Conservation (phyloP, 2,329 filamentous ascomycete species). For the Beauveria brongniartii region DNA sequence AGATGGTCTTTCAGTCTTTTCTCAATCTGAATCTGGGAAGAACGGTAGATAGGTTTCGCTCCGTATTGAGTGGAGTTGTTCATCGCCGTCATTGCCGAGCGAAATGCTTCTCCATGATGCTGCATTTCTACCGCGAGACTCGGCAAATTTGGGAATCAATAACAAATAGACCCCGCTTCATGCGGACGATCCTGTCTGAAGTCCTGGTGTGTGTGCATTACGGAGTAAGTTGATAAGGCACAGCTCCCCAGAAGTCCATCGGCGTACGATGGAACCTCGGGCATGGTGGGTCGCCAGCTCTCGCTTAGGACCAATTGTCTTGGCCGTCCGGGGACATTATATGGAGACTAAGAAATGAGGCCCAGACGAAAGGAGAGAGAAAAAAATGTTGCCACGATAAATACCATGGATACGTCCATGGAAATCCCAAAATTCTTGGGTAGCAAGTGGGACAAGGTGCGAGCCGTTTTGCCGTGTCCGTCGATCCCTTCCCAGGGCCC, state of each 20-base stretch:
- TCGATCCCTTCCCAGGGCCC: background rate
- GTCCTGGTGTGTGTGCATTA: background rate
- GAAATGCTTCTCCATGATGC: background rate
- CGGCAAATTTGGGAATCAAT: background rate
- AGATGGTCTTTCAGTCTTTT: background rate
- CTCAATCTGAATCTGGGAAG: background rate
- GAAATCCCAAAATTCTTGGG: background rate
- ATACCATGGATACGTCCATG: too few relatives aligned
- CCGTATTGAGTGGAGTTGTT: background rate
- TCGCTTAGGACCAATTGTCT: background rate
- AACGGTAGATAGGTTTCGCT: background rate
- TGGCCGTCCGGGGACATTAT: background rate
- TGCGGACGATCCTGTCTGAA: slow-evolving; percentile 1
- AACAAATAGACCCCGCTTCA: background rate
- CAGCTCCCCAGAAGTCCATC: background rate
- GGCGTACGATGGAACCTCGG: background rate
- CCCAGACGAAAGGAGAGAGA: background rate
- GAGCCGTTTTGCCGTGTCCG: background rate
- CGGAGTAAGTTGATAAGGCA: background rate
- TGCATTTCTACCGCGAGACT: background rate
- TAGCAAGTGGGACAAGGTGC: background rate
- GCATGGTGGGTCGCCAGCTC: background rate
- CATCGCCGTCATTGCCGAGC: background rate
- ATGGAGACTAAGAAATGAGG: background rate
- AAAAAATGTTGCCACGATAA: too few relatives aligned